A percentile compares a stretch with the other conserved stretches of the same genome.
phyloP scores from a whole-genome alignment of 768 basidiomycete species.

The Lentinula sp. region DNA sequence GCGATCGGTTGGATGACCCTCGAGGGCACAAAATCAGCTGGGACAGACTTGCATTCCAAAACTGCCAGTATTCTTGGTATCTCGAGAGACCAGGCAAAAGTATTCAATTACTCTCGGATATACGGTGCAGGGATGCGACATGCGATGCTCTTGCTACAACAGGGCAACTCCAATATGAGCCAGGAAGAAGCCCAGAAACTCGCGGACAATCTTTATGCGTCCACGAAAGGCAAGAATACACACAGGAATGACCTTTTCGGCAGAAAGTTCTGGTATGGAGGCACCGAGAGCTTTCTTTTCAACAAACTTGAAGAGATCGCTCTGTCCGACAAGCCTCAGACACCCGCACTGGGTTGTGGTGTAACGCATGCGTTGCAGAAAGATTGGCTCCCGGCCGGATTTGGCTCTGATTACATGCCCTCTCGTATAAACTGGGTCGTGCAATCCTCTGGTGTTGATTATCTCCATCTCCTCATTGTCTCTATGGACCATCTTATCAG shows the following conservation, averaged over 20 bases:
- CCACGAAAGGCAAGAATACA: conserved; percentile 90
- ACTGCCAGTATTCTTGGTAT: conserved; percentile 91
- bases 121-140: conserved; percentile 98
- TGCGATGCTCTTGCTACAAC: conserved; percentile 80
- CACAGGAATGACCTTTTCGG: conserved; percentile 68
- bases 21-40: conserved; percentile 91
- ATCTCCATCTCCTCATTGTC: conserved; percentile 93
- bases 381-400: conserved; percentile 74
- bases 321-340: conserved; percentile 76
- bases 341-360: conserved; percentile 91
- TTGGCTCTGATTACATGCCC: conserved; percentile 87
- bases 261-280: conserved; percentile 93
- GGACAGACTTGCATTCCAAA: conserved; percentile 96
- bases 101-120: conserved; percentile 98
- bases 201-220: conserved; percentile 81
- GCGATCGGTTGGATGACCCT: conserved; percentile 99
- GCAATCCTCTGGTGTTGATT: conserved; percentile 97
- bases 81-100: conserved; percentile 91
- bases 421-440: conserved; percentile 99
- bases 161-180: conserved; percentile 75
- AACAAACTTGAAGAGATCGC: conserved; percentile 98
- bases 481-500: conserved; percentile 85
- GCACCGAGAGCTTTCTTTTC: conserved; percentile 93
- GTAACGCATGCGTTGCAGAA: conserved; percentile 92
- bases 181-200: conserved; percentile 73